These are phyloP conservation scores for Calonectria pauciramosa DNA, from an alignment of 2,329 filamentous ascomycete species.

Conservation along the genomic window DNA sequence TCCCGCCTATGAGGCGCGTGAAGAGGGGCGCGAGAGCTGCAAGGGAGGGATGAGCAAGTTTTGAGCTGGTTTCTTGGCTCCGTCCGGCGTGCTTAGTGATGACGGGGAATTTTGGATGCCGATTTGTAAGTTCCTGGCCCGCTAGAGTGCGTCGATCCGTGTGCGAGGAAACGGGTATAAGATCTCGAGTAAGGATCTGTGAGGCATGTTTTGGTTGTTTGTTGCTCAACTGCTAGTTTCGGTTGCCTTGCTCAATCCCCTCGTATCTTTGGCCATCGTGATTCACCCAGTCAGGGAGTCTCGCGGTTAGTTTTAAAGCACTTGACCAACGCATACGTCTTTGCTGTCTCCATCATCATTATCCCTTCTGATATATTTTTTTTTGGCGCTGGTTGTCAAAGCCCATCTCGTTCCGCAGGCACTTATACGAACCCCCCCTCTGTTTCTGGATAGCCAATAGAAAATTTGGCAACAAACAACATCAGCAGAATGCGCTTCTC, in stretches of 20 bases:
- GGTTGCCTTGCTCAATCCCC: not conserved
- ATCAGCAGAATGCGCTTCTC: constrained; percentile 36
- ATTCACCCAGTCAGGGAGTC: not conserved
- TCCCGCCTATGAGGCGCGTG: not conserved
- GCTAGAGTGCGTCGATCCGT: not conserved
- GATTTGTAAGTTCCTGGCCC: not conserved
- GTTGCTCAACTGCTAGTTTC: not conserved
- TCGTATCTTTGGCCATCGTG: not conserved
- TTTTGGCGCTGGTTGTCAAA: constrained; percentile 22
- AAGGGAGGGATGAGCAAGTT: not conserved
- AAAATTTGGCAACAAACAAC: not conserved
- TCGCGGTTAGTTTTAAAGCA: not conserved
- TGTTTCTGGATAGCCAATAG: not conserved
- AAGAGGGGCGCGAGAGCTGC: not conserved
- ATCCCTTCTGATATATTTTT: not conserved
- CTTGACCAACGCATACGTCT: not conserved
- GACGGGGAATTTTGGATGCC: not conserved
- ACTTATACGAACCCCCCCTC: not conserved
- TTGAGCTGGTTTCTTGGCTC: constrained; percentile 15
- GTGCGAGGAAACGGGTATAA: not conserved
- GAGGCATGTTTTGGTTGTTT: not conserved
- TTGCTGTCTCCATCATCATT: not conserved
- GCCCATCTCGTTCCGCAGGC: not conserved
- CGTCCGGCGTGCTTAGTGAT: not conserved
- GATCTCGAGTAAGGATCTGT: not conserved